Base-by-base conservation (phyloP, 257 asterid genomes). In the Nicotiana knightiana region DNA sequence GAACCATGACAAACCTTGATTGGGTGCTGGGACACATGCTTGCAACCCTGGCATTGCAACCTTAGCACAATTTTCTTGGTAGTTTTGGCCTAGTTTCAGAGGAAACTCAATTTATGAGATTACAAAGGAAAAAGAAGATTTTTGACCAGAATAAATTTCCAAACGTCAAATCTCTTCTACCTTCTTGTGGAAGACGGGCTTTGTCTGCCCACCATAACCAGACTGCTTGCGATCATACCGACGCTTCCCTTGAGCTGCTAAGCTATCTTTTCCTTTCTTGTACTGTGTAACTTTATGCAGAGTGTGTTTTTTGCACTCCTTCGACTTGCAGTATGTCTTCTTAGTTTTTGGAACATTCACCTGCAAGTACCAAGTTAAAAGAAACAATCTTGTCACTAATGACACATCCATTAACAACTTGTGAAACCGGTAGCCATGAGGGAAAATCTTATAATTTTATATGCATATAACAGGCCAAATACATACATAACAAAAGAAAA, bases 311-410 rank as follows among this genome's bases (percentile, higher is more conserved):
- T 71, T 71, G 61, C 79, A 71, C 21, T 71, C 79, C 61, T 71
- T 71, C 1, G 79, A 71, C 61, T 71, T 71, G 37, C 79, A 71
- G 79, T 71, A 71, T 2, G 79, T 71, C 79, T 71, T 71, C 61
- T 71, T 71, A 6, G 79, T 71, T 24, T 71, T 71, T 13, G 79
- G 79, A 71, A 71, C 79, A 39, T 71, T 71, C 39, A 71, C 79
- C 79, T 71, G 61, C 37, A 71, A 7, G 59, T 2, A 13, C 13
- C 63, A 89, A 90, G 83, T 89, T 89, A 35, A 89, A 92, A 65
- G 24, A 32, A 13, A 30, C 2, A 10, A 67, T 37, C 76, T 18
- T 0, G 2, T 67, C 6, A 5, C 16, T 28, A n/a, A 4, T 2
- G 3, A 32, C n/a, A 64, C 21, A 30, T 30, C 70, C 6, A 4